Evolutionary conservation across 352 stramenopile genomes (phyloP).

Genomic region (Phytopythium oedochilum): DNA sequence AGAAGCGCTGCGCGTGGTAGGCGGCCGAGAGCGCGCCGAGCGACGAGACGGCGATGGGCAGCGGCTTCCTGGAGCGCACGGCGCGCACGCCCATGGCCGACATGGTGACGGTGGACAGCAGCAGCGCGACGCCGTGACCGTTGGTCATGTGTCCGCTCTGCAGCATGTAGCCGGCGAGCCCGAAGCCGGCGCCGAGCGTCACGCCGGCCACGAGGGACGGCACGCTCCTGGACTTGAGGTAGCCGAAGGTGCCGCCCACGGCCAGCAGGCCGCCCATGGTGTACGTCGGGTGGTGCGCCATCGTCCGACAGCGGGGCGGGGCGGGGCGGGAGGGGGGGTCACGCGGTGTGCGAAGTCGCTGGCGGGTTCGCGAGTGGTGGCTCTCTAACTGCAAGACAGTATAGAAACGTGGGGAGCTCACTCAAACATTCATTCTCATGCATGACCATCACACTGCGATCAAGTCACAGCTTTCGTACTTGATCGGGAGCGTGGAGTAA

Average conservation of each 20-base stretch:
- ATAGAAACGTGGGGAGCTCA: too few relatives aligned
- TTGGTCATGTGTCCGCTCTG: constrained; percentile 78
- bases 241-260: constrained; percentile 71
- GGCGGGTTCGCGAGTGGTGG: not conserved
- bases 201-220: constrained; percentile 79
- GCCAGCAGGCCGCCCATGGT: constrained; percentile 72
- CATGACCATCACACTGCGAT: too few relatives aligned
- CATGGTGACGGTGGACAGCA: constrained; percentile 84
- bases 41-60: constrained; percentile 71
- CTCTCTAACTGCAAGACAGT: too few relatives aligned
- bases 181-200: constrained; percentile 76
- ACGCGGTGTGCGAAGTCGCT: not conserved
- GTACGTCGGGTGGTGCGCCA: constrained; percentile 82
- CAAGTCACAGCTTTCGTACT: too few relatives aligned
- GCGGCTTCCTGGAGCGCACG: constrained; percentile 60
- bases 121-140: constrained; percentile 74
- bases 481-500: too few relatives aligned
- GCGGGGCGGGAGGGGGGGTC: constrained; percentile 19
- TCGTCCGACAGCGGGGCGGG: constrained; percentile 4
- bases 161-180: constrained; percentile 72
- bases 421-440: too few relatives aligned
- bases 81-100: constrained; percentile 80
- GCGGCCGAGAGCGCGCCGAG: constrained; percentile 71
- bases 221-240: constrained; percentile 75
- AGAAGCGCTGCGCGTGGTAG: constrained; percentile 81